Percentiles rank a stretch among this genome's conserved stretches.
These are phyloP conservation scores for Coffea humblotiana DNA, from an alignment of 305 asterid genomes.

Conservation along the genomic window DNA sequence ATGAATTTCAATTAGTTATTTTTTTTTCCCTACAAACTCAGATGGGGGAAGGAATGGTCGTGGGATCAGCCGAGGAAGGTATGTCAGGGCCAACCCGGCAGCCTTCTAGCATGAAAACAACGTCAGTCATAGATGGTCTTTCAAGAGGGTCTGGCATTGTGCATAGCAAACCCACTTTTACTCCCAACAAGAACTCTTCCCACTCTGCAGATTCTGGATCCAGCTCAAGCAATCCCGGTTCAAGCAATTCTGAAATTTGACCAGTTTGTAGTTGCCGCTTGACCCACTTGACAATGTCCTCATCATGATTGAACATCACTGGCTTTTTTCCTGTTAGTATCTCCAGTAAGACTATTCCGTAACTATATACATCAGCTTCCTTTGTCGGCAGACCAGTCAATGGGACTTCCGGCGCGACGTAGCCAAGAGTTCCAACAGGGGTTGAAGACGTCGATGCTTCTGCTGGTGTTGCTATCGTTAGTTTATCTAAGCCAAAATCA, in stretches of 20 bases:
- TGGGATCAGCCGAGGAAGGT: slow-evolving; percentile 62
- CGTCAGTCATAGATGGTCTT: slow-evolving; percentile 65
- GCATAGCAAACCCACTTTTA: slow-evolving; percentile 74
- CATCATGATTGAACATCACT: slow-evolving; percentile 65
- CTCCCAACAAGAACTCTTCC: slow-evolving; percentile 76
- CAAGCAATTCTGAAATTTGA: slow-evolving; percentile 61
- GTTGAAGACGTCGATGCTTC: slow-evolving; percentile 59
- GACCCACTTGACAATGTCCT: slow-evolving; percentile 80
- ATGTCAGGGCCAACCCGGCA: slow-evolving; percentile 70
- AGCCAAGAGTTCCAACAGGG: slow-evolving; percentile 59
- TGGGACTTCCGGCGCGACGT: slow-evolving; percentile 51
- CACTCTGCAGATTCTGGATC: slow-evolving; percentile 82
- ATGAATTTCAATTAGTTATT: background rate
- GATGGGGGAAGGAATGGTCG: slow-evolving; percentile 63
- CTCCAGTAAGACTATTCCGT: slow-evolving; percentile 62
- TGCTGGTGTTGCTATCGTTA: slow-evolving; percentile 31
- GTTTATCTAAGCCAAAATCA: slow-evolving; percentile 62
- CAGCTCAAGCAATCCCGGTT: slow-evolving; percentile 66
- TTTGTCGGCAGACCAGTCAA: slow-evolving; percentile 43
- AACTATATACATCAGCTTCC: slow-evolving; percentile 64
- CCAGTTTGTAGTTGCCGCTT: slow-evolving; percentile 69
- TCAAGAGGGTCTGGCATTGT: slow-evolving; percentile 59
- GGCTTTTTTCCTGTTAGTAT: slow-evolving; percentile 71
- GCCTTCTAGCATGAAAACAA: slow-evolving; percentile 77
- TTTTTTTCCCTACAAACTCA: slow-evolving; percentile 16